Base-by-base conservation (phyloP, 768 basidiomycete genomes). In the Amanita jacksonii region DNA sequence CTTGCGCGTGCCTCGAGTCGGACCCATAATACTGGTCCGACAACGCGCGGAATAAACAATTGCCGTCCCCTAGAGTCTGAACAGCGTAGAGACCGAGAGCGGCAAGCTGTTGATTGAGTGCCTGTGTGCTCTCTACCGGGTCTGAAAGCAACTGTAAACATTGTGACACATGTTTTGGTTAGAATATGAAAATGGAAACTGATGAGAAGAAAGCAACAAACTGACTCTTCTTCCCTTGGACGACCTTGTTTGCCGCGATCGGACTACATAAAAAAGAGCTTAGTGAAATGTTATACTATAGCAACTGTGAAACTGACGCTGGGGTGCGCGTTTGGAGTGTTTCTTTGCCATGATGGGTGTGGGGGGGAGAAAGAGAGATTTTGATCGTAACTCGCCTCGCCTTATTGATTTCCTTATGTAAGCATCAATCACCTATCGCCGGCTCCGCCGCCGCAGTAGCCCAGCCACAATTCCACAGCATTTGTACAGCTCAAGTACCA, bases 21-120 rank as follows among this genome's bases (percentile, higher is more conserved):
- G 82, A 71, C 48, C 91, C 91, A 52, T 82, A 78, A 13, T 90
- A 68, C 60, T 94, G 91, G 63, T 94, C 91, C 36, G 83, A 81
- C 43, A 93, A 71, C 0, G 91, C 88, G 36, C 90, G 81, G 63
- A 93, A 96, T 50, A 96, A 76, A 62, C 91, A 96, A 64, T 93
- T 94, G 37, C 92, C 91, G 61, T 94, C 86, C 40, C 88, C 90
- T 33, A 88, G 62, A 13, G 86, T 93, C 51, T 78, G 70, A 3
- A 86, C 85, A n/a, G 90, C 83, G 59, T 93, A 93, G 7, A 93
- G 69, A 2, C 89, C 88, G 41, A 90, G 66, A 4, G 77, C 70
- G 38, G 77, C 76, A 30, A 94, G 77, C 63, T 92, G 87, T 43
- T 71, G 67, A 5, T 70, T 76, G 51, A 93, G 79, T 40, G 70